Evolutionary conservation across 73 alveolate species (phyloP).

Genomic region (Paramecium octaurelia): DNA sequence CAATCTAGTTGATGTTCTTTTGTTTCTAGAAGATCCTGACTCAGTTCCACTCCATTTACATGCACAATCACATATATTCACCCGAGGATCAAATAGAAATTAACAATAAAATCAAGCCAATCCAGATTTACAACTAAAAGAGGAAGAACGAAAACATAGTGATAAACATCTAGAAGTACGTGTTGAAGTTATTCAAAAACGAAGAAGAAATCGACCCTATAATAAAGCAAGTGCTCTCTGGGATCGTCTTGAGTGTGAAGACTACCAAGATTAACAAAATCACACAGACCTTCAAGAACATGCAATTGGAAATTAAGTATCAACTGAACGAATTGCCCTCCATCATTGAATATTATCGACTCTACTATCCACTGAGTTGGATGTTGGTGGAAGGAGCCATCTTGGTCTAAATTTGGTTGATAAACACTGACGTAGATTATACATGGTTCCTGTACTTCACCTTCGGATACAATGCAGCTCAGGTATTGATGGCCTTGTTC

Average conservation of each 20-base stretch:
- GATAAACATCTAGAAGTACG: not conserved
- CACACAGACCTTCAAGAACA: not conserved
- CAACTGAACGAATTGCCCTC: not conserved
- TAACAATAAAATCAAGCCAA: not conserved
- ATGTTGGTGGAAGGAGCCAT: slow-evolving; percentile 40
- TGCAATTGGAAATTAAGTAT: not conserved
- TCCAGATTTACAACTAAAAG: not conserved
- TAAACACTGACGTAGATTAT: not conserved
- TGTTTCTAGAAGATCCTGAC: not conserved
- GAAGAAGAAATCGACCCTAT: slow-evolving; percentile 23
- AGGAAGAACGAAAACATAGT: not conserved
- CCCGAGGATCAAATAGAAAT: not conserved
- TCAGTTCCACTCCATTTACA: not conserved
- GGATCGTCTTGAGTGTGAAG: not conserved
- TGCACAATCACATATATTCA: not conserved
- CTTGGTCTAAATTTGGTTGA: not conserved
- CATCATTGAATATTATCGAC: not conserved
- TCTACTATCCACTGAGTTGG: slow-evolving; percentile 7
- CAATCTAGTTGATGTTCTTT: not conserved
- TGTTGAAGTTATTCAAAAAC: not conserved
- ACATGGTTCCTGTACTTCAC: slow-evolving; percentile 8
- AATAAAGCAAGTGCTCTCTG: not conserved
- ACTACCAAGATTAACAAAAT: not conserved
- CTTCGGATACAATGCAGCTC: not conserved
- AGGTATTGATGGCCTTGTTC: not conserved